Base-by-base conservation (phyloP, 164 flowering plant species). In the Brasenia schreberi region DNA sequence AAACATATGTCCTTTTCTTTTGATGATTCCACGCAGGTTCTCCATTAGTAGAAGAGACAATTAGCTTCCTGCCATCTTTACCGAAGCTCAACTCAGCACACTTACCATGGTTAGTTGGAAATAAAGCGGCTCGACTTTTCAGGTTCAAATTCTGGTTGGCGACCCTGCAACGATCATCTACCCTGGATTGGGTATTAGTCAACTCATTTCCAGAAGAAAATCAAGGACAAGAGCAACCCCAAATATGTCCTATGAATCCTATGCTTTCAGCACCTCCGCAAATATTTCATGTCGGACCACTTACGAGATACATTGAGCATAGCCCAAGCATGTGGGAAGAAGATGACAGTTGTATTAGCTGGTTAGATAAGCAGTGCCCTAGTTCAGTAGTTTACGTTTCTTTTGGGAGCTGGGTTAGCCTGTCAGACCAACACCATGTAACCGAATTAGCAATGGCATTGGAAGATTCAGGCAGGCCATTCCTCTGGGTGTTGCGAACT, bases 81-180 rank as follows among this genome's bases (percentile, higher is more conserved):
- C 85, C 88, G 5, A 17, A n/a, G 44, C 62, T 84, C 7, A 77
- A 71, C 12, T 49, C 83, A 5, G 70, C 72, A 61, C 88, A 85
- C 17, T 77, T 86, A 16, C 97, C 97, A 62, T 91, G 97, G 97
- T 66, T 91, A 33, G 82, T 91, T 5, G 97, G 97, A 67, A 75
- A 79, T 16, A 27, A 73, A 2, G 64, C 75, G 9, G 61, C 85
- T 19, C 79, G 67, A 69, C 68, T 67, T 71, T 73, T 74, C 66
- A 82, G 97, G 65, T 91, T 88, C 74, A 70, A 62, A 43, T 91
- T 91, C 44, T 91, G 97, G 97, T 68, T 60, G 0, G 73, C 78
- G 70, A 76, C 77, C 61, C 43, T 88, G 17, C 74, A 76, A 7
- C 73, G 96, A 65, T 73, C 87, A 14, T 72, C 63, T 43, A 49